Conservation (phyloP, 75 land plant genomes). For the Cryptomeria japonica region DNA sequence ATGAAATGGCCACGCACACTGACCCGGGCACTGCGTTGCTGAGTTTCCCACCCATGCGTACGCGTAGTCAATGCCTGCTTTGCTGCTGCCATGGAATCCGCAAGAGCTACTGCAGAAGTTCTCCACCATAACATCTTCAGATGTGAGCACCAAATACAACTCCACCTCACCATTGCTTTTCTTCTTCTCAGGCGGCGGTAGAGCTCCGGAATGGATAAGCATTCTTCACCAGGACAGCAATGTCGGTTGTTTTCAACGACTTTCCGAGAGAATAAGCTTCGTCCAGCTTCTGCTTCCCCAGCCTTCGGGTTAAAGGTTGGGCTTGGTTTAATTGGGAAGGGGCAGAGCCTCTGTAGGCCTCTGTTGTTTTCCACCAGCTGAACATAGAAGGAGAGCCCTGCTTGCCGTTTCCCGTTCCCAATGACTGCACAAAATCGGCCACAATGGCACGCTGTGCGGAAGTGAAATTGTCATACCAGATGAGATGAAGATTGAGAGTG, state of each 20-base stretch:
- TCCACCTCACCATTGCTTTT: constrained; percentile 6
- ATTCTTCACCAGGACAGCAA: not conserved
- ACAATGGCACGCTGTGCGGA: constrained; percentile 50
- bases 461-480: constrained; percentile 79
- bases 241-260: not conserved
- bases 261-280: not conserved
- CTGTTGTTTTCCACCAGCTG: constrained; percentile 65
- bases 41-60: constrained; percentile 78
- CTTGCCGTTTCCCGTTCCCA: constrained; percentile 14
- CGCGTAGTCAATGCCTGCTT: too few relatives aligned
- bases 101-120: constrained; percentile 51
- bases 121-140: constrained; percentile 39
- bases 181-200: constrained; percentile 13
- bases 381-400: constrained; percentile 45
- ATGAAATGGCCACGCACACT: constrained; percentile 81
- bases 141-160: constrained; percentile 42
- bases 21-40: constrained; percentile 63
- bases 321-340: not conserved
- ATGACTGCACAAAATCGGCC: constrained; percentile 57
- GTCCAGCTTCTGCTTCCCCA: not conserved
- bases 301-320: not conserved
- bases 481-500: constrained; percentile 31
- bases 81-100: constrained; percentile 35
- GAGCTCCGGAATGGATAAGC: constrained; percentile 3
- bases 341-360: constrained; percentile 30